Conservation (phyloP, 805 yeast genomes). For the Candida loeiensis region DNA sequence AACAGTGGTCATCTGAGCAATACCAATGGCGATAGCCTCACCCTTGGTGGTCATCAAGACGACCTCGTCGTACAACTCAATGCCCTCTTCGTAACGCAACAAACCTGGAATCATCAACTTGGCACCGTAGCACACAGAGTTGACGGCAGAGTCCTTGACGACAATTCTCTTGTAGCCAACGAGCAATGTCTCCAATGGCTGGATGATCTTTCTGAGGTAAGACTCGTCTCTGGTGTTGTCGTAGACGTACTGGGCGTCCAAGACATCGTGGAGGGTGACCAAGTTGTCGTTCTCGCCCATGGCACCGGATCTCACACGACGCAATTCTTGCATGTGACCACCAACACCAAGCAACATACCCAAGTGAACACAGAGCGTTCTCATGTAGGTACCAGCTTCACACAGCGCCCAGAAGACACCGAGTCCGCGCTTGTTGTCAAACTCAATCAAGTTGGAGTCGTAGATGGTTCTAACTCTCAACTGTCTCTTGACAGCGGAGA, state of each 20-base stretch:
- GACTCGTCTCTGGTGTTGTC: slow-evolving; percentile 97
- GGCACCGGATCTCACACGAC: slow-evolving; percentile 99
- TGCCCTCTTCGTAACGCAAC: slow-evolving; percentile 95
- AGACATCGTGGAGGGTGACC: slow-evolving; percentile 94
- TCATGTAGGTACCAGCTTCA: slow-evolving; percentile 99
- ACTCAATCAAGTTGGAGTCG: slow-evolving; percentile 92
- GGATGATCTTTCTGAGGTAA: slow-evolving; percentile 87
- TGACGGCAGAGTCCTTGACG: slow-evolving; percentile 90
- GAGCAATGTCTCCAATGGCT: slow-evolving; percentile 90
- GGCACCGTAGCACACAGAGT: slow-evolving; percentile 98
- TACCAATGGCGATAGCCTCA: slow-evolving; percentile 97
- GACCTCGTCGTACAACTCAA: slow-evolving; percentile 95
- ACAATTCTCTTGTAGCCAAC: slow-evolving; percentile 96
- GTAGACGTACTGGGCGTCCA: slow-evolving; percentile 97
- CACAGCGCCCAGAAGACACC: slow-evolving; percentile 99
- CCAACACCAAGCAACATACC: slow-evolving; percentile 99
- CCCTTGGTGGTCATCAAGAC: slow-evolving; percentile 98
- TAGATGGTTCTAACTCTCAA: slow-evolving; percentile 96
- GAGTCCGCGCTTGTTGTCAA: slow-evolving; percentile 92
- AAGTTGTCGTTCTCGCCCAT: slow-evolving; percentile 83
- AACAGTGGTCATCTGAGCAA: slow-evolving; percentile 98
- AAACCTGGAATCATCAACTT: slow-evolving; percentile 98
- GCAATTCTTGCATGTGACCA: slow-evolving; percentile 99
- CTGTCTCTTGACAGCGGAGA: slow-evolving; percentile 98
- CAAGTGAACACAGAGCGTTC: slow-evolving; percentile 97